Conservation (phyloP, 345 rosid genomes). For the Noccaea caerulescens region DNA sequence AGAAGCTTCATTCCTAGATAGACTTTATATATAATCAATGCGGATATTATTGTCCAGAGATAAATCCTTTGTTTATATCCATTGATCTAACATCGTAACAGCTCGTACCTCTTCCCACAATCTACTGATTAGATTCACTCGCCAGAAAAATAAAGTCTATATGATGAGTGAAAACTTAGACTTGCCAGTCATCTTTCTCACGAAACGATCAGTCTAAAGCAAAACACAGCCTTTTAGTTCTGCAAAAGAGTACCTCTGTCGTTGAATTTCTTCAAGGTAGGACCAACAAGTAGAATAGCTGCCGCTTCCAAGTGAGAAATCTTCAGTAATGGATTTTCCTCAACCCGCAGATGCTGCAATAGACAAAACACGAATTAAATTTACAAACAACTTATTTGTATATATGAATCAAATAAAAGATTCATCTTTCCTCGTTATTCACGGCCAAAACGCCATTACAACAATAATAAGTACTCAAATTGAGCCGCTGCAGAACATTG, state of each 20-base stretch:
- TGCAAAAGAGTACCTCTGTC: slow-evolving; percentile 74
- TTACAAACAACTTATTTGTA: not conserved
- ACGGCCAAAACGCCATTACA: slow-evolving; percentile 13
- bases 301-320: slow-evolving; percentile 97
- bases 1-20: slow-evolving; percentile 7
- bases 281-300: slow-evolving; percentile 89
- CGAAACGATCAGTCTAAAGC: slow-evolving; percentile 4
- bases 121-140: not conserved
- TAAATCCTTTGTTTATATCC: not conserved
- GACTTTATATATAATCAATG: not conserved
- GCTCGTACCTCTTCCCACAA: slow-evolving; percentile 14
- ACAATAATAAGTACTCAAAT: slow-evolving; percentile 12
- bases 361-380: slow-evolving; percentile 13
- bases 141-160: slow-evolving; percentile 3
- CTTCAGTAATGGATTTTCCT: slow-evolving; percentile 96
- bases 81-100: slow-evolving; percentile 20
- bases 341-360: slow-evolving; percentile 90
- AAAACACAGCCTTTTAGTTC: slow-evolving; percentile 18
- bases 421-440: not conserved
- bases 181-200: slow-evolving; percentile 18
- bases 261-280: slow-evolving; percentile 92
- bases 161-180: slow-evolving; percentile 17
- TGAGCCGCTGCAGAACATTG: slow-evolving; percentile 3
- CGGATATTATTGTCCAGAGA: not conserved
- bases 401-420: not conserved